Evolutionary conservation across 352 stramenopile species (phyloP).

Genomic region (Pythium phragmiticola): DNA sequence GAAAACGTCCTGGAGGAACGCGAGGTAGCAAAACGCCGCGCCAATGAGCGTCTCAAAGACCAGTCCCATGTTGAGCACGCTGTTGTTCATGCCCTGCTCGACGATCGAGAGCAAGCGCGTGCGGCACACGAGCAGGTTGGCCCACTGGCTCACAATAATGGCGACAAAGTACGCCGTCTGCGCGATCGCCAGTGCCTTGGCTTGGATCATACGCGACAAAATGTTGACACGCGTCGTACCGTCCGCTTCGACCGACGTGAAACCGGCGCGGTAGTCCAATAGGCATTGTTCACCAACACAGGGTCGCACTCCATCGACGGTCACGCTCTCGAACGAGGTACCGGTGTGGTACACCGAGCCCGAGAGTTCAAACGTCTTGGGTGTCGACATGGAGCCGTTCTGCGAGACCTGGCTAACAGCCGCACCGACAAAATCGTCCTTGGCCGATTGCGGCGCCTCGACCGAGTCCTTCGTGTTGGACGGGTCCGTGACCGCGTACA

Average conservation of each 20-base stretch:
- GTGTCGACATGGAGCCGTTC: constrained; percentile 27
- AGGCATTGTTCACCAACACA: constrained; percentile 42
- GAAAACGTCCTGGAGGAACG: constrained; percentile 66
- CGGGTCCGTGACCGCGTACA: constrained; percentile 68
- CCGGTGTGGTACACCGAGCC: constrained; percentile 23
- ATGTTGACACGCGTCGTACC: constrained; percentile 54
- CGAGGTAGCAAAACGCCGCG: constrained; percentile 71
- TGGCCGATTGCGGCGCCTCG: constrained; percentile 23
- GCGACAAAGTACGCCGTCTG: constrained; percentile 82
- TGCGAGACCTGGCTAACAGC: constrained; percentile 17
- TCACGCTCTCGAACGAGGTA: constrained; percentile 16
- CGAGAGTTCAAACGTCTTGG: constrained; percentile 28
- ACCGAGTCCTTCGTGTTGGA: constrained; percentile 27
- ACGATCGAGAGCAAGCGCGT: constrained; percentile 83
- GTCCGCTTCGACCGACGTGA: constrained; percentile 34
- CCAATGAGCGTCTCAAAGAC: constrained; percentile 84
- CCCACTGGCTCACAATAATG: constrained; percentile 82
- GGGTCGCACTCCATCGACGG: constrained; percentile 17
- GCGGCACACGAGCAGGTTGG: constrained; percentile 86
- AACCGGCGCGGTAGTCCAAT: constrained; percentile 40
- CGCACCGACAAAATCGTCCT: constrained; percentile 27
- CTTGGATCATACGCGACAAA: constrained; percentile 68
- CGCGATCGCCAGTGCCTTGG: constrained; percentile 67
- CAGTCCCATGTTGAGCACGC: constrained; percentile 86
- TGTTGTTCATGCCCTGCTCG: constrained; percentile 87